Conservation (phyloP, 2,329 filamentous ascomycete genomes). For the Ustulina deusta region DNA sequence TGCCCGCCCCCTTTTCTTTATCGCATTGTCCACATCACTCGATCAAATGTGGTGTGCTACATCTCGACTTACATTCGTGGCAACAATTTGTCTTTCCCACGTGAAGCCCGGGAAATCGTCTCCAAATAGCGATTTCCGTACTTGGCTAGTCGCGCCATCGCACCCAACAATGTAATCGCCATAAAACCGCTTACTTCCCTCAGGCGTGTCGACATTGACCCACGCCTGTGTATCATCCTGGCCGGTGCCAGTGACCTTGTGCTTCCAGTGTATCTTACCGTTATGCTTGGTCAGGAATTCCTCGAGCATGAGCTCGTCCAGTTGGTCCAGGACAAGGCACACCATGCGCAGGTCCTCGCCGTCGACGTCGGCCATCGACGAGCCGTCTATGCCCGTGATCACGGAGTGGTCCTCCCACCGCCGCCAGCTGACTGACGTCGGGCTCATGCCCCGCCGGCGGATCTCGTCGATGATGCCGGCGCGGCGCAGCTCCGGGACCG, state of each 20-base stretch:
- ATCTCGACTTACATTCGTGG: conserved; percentile 65
- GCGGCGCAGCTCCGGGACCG: conserved; percentile 67
- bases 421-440: conserved; percentile 57
- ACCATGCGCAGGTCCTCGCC: conserved; percentile 56
- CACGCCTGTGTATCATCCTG: conserved; percentile 61
- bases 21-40: background rate
- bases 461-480: conserved; percentile 66
- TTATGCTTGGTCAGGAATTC: conserved; percentile 52
- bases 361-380: conserved; percentile 53
- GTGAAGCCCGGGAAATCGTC: conserved; percentile 70
- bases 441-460: conserved; percentile 53
- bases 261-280: conserved; percentile 58
- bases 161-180: conserved; percentile 69
- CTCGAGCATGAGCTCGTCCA: conserved; percentile 59
- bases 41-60: background rate
- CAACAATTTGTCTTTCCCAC: conserved; percentile 70
- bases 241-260: conserved; percentile 59
- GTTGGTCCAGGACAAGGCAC: conserved; percentile 57
- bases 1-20: background rate
- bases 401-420: conserved; percentile 51
- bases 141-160: conserved; percentile 64
- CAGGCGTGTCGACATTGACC: conserved; percentile 57
- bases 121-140: conserved; percentile 64
- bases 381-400: conserved; percentile 55
- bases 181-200: conserved; percentile 53